Base-by-base conservation (phyloP, 2,329 filamentous ascomycete genomes). In the Pezicula neosporulosa region DNA sequence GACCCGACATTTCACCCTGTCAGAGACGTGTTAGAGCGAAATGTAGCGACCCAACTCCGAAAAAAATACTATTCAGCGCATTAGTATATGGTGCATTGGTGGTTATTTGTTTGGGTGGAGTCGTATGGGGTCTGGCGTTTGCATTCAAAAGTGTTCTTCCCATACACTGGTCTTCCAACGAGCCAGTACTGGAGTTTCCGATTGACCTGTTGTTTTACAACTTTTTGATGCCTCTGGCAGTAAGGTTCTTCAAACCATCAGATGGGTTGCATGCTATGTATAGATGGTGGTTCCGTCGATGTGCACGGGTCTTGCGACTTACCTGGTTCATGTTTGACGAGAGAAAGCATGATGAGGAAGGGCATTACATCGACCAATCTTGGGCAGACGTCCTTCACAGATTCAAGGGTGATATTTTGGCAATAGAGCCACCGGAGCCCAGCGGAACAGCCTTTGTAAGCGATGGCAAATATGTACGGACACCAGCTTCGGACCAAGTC, bases 1-100 rank as follows among this genome's bases (percentile, higher is more conserved):
- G 94, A 99, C 69, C 94, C 95, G 8, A 96, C 94, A 12, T 99
- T 99, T 68, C 94, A 99, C 66, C 94, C 94, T 0, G 93, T 99
- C 5, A 89, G 95, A 36, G 94, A 99, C 69, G 94, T 99, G 12
- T 80, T 99, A 16, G 94, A 99, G 69, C 86, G 94, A 33, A 96
- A 87, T 60, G 87, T 99, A 45, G 85, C 88, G 12, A 96, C 92
- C 0, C 94, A 99, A 70, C 81, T 99, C 33, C 85, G 93, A 50
- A 99, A 50, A 99, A 99, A 72, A 99, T 99, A 45, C 80, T 92
- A 2, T 97, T 97, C 65, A 97, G 92, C 55, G 95, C 92, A 15
- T 83, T 97, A 51, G 92, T 99, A 2, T 99, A 99, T 62, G 95
- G 94, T 33, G 90, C 89, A 0, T 74, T 99, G 48, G 92, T 99